Conservation (phyloP, 306 rosid genomes). For the peach (Prunus persica) region DNA sequence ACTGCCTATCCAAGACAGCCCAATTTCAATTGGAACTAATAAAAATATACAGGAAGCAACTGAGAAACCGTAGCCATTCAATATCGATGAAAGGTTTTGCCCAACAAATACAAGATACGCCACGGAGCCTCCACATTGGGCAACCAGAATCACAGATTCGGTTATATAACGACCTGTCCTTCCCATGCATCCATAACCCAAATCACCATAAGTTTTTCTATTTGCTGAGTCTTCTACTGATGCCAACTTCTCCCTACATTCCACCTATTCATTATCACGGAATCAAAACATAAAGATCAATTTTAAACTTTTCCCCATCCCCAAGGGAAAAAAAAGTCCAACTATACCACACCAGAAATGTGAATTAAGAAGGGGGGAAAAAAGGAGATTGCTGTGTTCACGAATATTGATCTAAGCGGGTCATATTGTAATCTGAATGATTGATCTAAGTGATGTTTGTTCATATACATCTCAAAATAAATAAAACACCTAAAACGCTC, state of each 20-base stretch:
- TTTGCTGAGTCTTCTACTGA: slow-evolving; percentile 44
- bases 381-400: background rate
- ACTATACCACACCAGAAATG: background rate
- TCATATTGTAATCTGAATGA: background rate
- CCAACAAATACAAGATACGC: slow-evolving; percentile 84
- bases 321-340: background rate
- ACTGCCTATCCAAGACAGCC: slow-evolving; percentile 72
- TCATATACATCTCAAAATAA: too few relatives aligned
- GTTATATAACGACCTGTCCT: slow-evolving; percentile 60
- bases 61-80: slow-evolving; percentile 30
- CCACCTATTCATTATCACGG: slow-evolving; percentile 34
- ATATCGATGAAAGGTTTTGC: slow-evolving; percentile 66
- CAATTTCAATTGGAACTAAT: slow-evolving; percentile 67
- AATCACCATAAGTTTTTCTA: slow-evolving; percentile 63
- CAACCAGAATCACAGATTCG: slow-evolving; percentile 52
- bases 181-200: slow-evolving; percentile 70
- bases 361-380: background rate
- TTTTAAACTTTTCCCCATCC: background rate
- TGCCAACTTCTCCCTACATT: slow-evolving; percentile 65
- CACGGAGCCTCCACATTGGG: slow-evolving; percentile 74
- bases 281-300: background rate
- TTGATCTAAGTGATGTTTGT: background rate
- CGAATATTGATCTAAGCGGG: background rate
- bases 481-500: too few relatives aligned
- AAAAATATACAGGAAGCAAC: slow-evolving; percentile 45